A percentile compares a stretch with the other conserved stretches of the same genome.
Evolutionary conservation across 1,284 basidiomycete genomes (phyloP).

Genomic region (Fomitopsis schrenkii): DNA sequence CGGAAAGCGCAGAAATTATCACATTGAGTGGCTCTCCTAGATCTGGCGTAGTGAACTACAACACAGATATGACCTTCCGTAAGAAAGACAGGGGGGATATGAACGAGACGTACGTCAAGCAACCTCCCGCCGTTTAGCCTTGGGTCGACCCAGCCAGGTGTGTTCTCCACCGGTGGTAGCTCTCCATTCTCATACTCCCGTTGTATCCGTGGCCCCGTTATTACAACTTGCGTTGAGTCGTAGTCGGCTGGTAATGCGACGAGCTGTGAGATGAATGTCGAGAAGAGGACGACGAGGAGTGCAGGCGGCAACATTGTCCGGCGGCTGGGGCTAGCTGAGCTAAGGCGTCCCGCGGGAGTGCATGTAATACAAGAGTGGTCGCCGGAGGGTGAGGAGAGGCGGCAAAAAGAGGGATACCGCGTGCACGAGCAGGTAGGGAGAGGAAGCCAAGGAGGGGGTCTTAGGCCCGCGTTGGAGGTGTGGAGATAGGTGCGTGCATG

Average conservation of each 20-base stretch:
- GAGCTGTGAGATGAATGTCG: neutral
- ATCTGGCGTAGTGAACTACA: slow-evolving; percentile 55
- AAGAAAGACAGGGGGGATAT: neutral
- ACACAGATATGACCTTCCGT: neutral
- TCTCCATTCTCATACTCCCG: slow-evolving; percentile 25
- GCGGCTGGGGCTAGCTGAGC: neutral
- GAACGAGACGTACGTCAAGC: slow-evolving; percentile 28
- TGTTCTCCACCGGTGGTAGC: slow-evolving; percentile 23
- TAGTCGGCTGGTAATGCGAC: neutral
- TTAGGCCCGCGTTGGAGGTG: neutral
- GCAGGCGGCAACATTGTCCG: neutral
- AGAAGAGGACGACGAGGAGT: neutral
- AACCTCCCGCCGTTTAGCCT: slow-evolving; percentile 63
- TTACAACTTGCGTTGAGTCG: neutral
- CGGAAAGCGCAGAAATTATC: slow-evolving; percentile 41
- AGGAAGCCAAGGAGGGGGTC: neutral
- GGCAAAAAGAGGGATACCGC: neutral
- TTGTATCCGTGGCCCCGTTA: neutral
- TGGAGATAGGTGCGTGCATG: neutral
- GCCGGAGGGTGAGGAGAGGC: neutral
- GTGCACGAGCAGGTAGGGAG: neutral
- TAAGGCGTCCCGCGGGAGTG: neutral
- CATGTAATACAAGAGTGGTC: neutral
- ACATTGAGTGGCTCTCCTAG: slow-evolving; percentile 43
- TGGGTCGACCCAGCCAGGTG: slow-evolving; percentile 65